Conservation (phyloP, 31 red algal species). For the Porphyra umbilicalis region DNA sequence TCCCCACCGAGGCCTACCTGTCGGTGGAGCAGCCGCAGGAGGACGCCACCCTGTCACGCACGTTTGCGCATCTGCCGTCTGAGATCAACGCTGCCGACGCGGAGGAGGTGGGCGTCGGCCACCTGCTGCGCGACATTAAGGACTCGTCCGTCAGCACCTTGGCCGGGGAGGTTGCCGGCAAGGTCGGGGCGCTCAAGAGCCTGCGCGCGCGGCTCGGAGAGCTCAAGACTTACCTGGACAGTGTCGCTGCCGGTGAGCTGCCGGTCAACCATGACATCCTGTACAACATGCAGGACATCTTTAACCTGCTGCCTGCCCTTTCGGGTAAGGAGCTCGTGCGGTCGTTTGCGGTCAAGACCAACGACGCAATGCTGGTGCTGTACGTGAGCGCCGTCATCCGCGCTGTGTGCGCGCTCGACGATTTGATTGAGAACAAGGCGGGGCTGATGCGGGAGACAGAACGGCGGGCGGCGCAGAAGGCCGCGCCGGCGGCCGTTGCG, state of each 20-base stretch:
- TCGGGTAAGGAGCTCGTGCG: slow-evolving; percentile 41
- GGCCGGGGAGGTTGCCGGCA: slow-evolving; percentile 71
- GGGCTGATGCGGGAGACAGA: slow-evolving; percentile 61
- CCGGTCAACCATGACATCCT: slow-evolving; percentile 91
- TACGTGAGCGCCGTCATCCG: slow-evolving; percentile 84
- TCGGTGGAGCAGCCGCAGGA: slow-evolving; percentile 78
- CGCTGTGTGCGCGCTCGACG: slow-evolving; percentile 71
- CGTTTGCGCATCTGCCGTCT: slow-evolving; percentile 87
- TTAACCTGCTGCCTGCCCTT: slow-evolving; percentile 72
- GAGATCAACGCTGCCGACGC: slow-evolving; percentile 85
- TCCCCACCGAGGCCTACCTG: slow-evolving; percentile 94
- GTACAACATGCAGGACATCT: slow-evolving; percentile 91
- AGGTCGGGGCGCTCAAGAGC: slow-evolving; percentile 72
- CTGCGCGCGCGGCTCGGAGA: slow-evolving; percentile 48
- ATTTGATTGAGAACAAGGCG: slow-evolving; percentile 92
- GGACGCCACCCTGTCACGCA: slow-evolving; percentile 38
- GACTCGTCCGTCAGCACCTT: slow-evolving; percentile 68
- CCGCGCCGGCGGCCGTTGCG: slow-evolving; percentile 5
- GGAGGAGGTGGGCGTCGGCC: slow-evolving; percentile 95
- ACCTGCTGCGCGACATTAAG: slow-evolving; percentile 86
- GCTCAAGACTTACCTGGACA: slow-evolving; percentile 62
- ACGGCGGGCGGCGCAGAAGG: slow-evolving; percentile 60
- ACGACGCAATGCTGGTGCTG: slow-evolving; percentile 89
- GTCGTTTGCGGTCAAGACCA: slow-evolving; percentile 65
- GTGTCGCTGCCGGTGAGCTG: slow-evolving; percentile 55